Base-by-base conservation (phyloP, 2,329 filamentous ascomycete species). In the Aspergillus calidoustus region DNA sequence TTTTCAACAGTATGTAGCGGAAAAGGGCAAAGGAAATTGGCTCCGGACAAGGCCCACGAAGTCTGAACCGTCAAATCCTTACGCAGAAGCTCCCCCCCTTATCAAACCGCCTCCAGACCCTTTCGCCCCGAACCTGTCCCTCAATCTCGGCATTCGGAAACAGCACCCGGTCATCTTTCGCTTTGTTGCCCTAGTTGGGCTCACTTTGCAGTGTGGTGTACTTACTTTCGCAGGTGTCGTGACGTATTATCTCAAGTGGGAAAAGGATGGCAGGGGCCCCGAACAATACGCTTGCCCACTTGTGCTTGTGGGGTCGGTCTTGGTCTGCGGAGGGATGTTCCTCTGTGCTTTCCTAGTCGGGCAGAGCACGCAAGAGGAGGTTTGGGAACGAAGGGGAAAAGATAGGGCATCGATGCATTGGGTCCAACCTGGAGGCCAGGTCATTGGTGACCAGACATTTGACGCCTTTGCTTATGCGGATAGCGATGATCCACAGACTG, bases 291-390 rank as follows among this genome's bases (percentile, higher is more conserved):
- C 60, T 11, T 59, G 57, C 19, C 65, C 65, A 6, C 49, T 67
- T 11, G 43, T 60, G 17, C 49, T 66, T 7, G 47, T 57, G 8
- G 65, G 69, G 7, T 70, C 69, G 7, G 3, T 65, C 15, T 22
- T 67, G 0, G 22, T 71, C 15, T 62, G 41, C 19, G 31, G 48
- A 6, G 60, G 60, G 13, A 55, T 65, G 58, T 47, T 31, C 41
- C 23, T 55, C 11, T 71, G 68, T 31, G 62, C 64, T 3, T 59
- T 53, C 38, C 48, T 71, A 0, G 64, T 70, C 9, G 62, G 59
- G 13, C 30, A 61, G 23, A 71, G 62, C 38, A 66, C 64, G 6
- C 19, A 48, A 7, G 46, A 48, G 25, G 19, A 48, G 22, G 46
- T 48, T 4, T 48, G 46, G 46, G 19, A 4, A 30, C 23, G 19